Percentiles rank a stretch among this genome's conserved stretches.
These are phyloP conservation scores for Mycena alexandri DNA, from an alignment of 768 basidiomycete genomes.

Conservation along the genomic window DNA sequence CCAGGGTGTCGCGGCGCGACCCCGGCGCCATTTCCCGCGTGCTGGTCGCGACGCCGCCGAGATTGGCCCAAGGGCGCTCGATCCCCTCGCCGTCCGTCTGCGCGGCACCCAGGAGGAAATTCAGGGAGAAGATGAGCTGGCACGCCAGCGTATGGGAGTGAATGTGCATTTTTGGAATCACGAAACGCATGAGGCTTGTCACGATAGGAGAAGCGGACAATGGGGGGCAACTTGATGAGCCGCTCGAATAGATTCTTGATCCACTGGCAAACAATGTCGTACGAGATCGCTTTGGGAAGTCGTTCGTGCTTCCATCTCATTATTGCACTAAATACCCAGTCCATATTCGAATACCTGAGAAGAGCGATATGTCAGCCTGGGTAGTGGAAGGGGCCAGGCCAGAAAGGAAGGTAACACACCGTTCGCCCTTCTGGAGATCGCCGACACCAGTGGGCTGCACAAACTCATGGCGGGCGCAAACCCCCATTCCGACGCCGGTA, in stretches of 20 bases:
- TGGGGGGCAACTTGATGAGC: constrained; percentile 31
- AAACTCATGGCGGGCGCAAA: too few species aligned
- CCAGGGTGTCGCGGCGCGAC: constrained; percentile 41
- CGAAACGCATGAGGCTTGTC: constrained; percentile 39
- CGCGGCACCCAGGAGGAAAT: too few species aligned
- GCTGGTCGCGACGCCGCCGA: too few species aligned
- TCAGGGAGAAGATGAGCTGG: too few species aligned
- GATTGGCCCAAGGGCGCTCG: too few species aligned
- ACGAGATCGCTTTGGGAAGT: constrained; percentile 38
- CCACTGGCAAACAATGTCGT: constrained; percentile 51
- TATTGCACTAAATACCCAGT: constrained; percentile 47
- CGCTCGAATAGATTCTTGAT: constrained; percentile 36
- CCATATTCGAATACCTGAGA: constrained; percentile 52
- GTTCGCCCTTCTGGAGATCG: constrained; percentile 46
- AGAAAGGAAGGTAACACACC: constrained; percentile 34
- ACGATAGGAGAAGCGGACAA: constrained; percentile 23
- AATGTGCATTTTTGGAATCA: constrained; percentile 36
- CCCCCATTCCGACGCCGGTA: too few species aligned
- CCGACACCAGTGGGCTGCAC: constrained; percentile 38
- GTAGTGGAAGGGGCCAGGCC: too few species aligned
- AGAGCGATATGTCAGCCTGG: background rate
- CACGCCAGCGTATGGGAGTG: too few species aligned
- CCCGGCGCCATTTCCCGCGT: constrained; percentile 1
- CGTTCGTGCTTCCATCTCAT: constrained; percentile 21
- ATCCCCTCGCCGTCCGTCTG: too few species aligned